A percentile compares a stretch with the other conserved stretches of the same genome.
These are phyloP conservation scores for Suillus decipiens DNA, from an alignment of 768 basidiomycete genomes.

Conservation along the genomic window DNA sequence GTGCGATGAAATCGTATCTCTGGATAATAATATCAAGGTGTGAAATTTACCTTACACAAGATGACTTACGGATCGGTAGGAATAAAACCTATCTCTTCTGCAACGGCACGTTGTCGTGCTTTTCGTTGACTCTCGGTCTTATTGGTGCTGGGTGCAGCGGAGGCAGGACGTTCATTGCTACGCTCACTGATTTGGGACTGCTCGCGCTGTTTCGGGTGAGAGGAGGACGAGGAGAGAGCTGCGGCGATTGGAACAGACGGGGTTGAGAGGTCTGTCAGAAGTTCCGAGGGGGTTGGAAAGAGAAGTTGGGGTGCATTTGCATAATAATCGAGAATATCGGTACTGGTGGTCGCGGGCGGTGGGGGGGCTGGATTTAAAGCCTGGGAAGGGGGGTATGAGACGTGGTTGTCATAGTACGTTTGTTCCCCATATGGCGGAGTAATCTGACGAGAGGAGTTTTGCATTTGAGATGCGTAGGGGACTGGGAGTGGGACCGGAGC, in stretches of 20 bases:
- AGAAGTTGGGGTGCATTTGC: conserved; percentile 34
- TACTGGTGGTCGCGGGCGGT: background rate
- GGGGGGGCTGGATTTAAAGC: conserved; percentile 10
- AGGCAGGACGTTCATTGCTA: background rate
- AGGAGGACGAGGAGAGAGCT: conserved; percentile 1
- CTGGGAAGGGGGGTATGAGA: conserved; percentile 17
- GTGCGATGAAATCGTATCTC: conserved; percentile 76
- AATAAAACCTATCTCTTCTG: conserved; percentile 55
- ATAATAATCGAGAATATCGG: conserved; percentile 25
- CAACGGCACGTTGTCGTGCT: conserved; percentile 57
- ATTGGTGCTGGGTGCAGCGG: conserved; percentile 13
- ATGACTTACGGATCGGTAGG: conserved; percentile 62
- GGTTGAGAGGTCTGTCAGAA: conserved; percentile 47
- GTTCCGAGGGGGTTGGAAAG: conserved; percentile 68
- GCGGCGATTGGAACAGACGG: conserved; percentile 7
- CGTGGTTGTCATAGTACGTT: conserved; percentile 13
- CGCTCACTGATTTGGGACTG: background rate
- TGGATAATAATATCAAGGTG: conserved; percentile 21
- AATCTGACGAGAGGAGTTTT: conserved; percentile 9
- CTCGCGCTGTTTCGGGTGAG: background rate
- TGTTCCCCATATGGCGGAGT: conserved; percentile 13
- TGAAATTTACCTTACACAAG: background rate
- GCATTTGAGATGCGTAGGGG: conserved; percentile 15
- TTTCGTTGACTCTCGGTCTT: conserved; percentile 55
- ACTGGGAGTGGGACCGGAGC: conserved; percentile 30